Evolutionary conservation across 2,329 filamentous ascomycete species (phyloP).

Genomic region (Pyricularia sp.): DNA sequence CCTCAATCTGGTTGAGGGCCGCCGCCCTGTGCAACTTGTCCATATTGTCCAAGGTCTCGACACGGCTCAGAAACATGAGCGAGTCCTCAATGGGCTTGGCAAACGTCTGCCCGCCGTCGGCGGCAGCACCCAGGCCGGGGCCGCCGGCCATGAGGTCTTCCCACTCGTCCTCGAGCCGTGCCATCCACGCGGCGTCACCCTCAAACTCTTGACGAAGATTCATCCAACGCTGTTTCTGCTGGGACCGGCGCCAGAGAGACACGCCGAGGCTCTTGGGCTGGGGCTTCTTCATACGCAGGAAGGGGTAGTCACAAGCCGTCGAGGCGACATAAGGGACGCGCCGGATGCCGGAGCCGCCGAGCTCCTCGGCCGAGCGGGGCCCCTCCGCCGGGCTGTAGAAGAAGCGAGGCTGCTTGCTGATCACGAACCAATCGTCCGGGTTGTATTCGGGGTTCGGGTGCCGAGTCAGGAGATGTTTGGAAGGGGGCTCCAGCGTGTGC

Average conservation of each 20-base stretch:
- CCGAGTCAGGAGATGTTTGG: constrained; percentile 17
- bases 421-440: not conserved
- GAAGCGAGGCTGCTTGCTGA: constrained; percentile 19
- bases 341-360: constrained; percentile 34
- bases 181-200: constrained; percentile 15
- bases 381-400: constrained; percentile 33
- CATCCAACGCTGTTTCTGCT: not conserved
- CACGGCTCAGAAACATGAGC: constrained; percentile 6
- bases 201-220: constrained; percentile 12
- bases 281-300: constrained; percentile 54
- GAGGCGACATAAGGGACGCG: constrained; percentile 44
- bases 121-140: constrained; percentile 24
- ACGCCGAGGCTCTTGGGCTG: constrained; percentile 47
- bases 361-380: constrained; percentile 33
- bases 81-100: constrained; percentile 11
- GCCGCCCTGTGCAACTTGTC: constrained; percentile 6
- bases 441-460: constrained; percentile 11
- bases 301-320: constrained; percentile 43
- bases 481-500: constrained; percentile 18
- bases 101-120: constrained; percentile 15
- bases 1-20: constrained; percentile 25
- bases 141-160: constrained; percentile 17
- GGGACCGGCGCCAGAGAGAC: constrained; percentile 24
- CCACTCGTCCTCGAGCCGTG: constrained; percentile 35
- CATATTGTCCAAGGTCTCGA: constrained; percentile 17